Evolutionary conservation across 2,329 filamentous ascomycete genomes (phyloP).

Genomic region (Pseudofabraea citricarpa): DNA sequence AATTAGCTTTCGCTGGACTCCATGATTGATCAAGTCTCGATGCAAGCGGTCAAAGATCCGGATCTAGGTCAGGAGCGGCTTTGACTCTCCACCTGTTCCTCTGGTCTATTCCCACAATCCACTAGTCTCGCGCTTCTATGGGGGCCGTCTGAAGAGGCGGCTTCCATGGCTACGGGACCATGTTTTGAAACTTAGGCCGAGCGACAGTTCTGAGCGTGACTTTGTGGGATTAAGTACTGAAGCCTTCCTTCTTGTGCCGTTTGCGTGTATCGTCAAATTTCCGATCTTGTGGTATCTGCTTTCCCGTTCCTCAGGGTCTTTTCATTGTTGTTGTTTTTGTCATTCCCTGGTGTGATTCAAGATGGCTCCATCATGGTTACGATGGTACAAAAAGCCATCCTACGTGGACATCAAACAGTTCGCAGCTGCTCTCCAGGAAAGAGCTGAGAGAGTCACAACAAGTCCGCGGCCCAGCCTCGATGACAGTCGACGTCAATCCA

Average conservation of each 20-base stretch:
- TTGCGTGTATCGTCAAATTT: not conserved
- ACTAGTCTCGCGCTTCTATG: too few relatives aligned
- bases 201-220: too few relatives aligned
- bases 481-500: conserved; percentile 31
- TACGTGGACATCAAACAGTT: conserved; percentile 43
- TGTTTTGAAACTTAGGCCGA: too few relatives aligned
- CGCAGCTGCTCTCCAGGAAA: conserved; percentile 30
- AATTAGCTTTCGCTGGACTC: too few relatives aligned
- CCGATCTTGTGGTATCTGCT: not conserved
- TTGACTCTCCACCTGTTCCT: too few relatives aligned
- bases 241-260: not conserved
- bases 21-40: too few relatives aligned
- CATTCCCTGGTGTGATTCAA: not conserved
- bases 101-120: too few relatives aligned
- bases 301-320: not conserved
- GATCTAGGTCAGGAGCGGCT: too few relatives aligned
- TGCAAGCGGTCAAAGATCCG: too few relatives aligned
- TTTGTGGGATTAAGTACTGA: not conserved
- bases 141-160: too few relatives aligned
- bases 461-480: conserved; percentile 28
- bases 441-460: conserved; percentile 3
- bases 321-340: not conserved
- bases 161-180: too few relatives aligned
- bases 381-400: conserved; percentile 46
- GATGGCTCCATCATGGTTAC: conserved; percentile 27